Evolutionary conservation across 495 filamentous ascomycete genomes (phyloP), one percentile per base, ranked within the genome.

Genomic region (Halenospora varia): DNA sequence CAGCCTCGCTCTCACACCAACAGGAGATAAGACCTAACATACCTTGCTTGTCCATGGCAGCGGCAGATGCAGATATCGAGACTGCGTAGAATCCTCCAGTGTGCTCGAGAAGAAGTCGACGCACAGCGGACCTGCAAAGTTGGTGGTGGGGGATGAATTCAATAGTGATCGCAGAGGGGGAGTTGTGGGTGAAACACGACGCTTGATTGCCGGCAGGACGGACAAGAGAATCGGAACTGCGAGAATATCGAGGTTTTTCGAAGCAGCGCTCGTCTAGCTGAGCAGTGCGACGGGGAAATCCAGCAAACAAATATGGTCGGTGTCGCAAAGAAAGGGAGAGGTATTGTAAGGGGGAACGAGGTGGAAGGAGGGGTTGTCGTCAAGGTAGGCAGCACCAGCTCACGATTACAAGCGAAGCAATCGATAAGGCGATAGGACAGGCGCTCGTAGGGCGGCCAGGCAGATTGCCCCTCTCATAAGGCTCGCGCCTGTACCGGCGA

Each of bases 31-130:
- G 15, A 11, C n/a, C 25, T 11, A 15, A 49, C 41, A 29, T 64
- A 64, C 57, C 61, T 57, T 60, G 52, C 29, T 11, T 42, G 18
- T 46, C 57, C 61, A 60, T 60, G 15, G 11, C 53, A 41, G 48
- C 35, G 15, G 41, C 50, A 25, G 25, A 18, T 15, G n/a, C 13
- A 10, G 10, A 10, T 39, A 23, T 53, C 2, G 26, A 49, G 24
- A 48, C 10, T 18, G 3, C 23, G 45, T 48, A 13, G 29, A 35
- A 6, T 45, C 42, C 8, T 9, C 18, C n/a, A 6, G 17, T 20
- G 11, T n/a, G 8, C 18, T n/a, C n/a, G 42, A 9, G 8, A 17
- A 17, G 6, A 20, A 6, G 42, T 6, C 6, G 8, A 15, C 42
- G 42, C 20, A 2, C 15, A 25, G 18, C 22, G 40, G 48, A 25